phyloP scores from a whole-genome alignment of 441 rosid species.

The Euphorbia schlechtendalii region DNA sequence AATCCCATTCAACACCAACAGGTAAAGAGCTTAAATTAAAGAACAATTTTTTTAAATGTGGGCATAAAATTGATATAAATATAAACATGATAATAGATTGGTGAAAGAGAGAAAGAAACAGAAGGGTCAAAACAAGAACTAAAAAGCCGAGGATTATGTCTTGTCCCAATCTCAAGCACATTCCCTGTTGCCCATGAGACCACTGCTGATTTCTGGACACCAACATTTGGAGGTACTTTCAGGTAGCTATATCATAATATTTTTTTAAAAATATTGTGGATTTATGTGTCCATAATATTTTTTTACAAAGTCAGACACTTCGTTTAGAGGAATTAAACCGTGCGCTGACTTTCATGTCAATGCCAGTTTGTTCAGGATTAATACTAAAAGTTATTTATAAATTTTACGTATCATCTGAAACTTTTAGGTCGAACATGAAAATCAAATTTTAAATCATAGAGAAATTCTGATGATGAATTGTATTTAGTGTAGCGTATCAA shows the following conservation, averaged over 20 bases:
- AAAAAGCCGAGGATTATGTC: constrained; percentile 81
- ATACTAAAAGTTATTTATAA: too few species aligned
- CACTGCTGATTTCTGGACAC: constrained; percentile 91
- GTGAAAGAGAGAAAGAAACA: constrained; percentile 36
- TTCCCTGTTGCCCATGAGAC: constrained; percentile 83
- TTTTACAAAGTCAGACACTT: neutral
- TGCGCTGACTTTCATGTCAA: too few species aligned
- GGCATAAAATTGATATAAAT: neutral
- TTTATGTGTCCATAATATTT: too few species aligned
- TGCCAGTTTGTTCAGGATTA: too few species aligned
- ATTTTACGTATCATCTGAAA: too few species aligned
- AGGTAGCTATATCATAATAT: constrained; percentile 33
- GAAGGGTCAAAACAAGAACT: constrained; percentile 55
- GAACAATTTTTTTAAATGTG: neutral
- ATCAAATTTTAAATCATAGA: too few species aligned
- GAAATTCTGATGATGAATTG: neutral
- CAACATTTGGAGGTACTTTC: constrained; percentile 88
- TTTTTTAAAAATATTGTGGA: too few species aligned
- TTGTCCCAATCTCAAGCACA: constrained; percentile 89
- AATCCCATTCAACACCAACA: constrained; percentile 48
- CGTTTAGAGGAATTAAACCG: too few species aligned
- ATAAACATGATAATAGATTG: constrained; percentile 29
- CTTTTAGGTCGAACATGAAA: too few species aligned
- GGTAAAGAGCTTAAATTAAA: constrained; percentile 23
- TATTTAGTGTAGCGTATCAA: constrained; percentile 8